Conservation (phyloP, 139 green algal species). For the Chlamydomonas schloesseri region DNA sequence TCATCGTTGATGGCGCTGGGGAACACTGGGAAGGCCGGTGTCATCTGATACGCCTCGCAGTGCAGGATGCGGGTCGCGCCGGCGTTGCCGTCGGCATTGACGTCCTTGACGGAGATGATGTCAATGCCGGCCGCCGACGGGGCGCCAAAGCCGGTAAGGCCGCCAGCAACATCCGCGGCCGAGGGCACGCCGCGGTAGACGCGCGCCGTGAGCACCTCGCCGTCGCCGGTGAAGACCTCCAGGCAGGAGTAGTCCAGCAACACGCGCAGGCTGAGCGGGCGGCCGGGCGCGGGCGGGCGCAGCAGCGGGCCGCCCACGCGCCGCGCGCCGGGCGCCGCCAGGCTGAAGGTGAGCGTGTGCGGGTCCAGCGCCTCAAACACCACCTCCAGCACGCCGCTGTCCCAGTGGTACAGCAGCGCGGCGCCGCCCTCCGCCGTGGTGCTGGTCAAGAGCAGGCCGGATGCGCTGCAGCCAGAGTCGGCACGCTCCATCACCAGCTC, state of each 20-base stretch:
- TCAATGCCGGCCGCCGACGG: conserved; percentile 63
- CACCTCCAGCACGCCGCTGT: conserved; percentile 63
- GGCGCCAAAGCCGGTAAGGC: no score
- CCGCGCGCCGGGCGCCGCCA: conserved; percentile 57
- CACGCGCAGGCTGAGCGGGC: conserved; percentile 74
- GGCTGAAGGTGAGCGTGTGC: conserved; percentile 68
- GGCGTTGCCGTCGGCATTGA: conserved; percentile 17
- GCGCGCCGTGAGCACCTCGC: conserved; percentile 79
- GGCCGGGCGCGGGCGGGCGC: conserved; percentile 42
- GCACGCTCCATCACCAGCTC: conserved; percentile 33
- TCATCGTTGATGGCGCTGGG: neutral
- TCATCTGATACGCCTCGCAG: conserved; percentile 66
- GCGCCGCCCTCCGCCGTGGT: conserved; percentile 76
- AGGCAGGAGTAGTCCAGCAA: conserved; percentile 85
- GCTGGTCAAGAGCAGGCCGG: conserved; percentile 14
- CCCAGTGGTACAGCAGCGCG: conserved; percentile 84
- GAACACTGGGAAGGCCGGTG: conserved; percentile 49
- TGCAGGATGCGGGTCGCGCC: conserved; percentile 59
- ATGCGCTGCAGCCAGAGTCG: neutral
- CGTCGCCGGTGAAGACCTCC: conserved; percentile 72
- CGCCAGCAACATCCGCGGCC: neutral
- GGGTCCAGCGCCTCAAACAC: conserved; percentile 76
- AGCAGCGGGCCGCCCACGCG: conserved; percentile 74
- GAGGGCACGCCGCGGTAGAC: conserved; percentile 82
- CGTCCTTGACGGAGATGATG: conserved; percentile 63